A percentile compares a stretch with the other conserved stretches of the same genome.
These are phyloP conservation scores for Picochlorum sp. DNA, from an alignment of 139 green algal genomes.

Conservation along the genomic window DNA sequence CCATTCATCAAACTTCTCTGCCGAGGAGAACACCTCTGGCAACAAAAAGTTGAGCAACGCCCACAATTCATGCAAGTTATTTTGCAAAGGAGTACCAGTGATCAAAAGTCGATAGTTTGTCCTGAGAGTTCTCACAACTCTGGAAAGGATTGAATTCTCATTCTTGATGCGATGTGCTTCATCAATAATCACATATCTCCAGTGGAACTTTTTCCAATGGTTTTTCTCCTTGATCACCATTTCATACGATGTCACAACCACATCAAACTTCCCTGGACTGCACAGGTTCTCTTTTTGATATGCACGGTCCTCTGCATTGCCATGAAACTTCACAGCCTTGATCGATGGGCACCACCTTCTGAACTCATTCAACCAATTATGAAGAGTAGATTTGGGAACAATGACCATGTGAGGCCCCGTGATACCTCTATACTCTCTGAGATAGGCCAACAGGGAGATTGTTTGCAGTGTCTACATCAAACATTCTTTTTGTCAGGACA, in stretches of 20 bases:
- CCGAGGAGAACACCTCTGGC: slow-evolving; percentile 84
- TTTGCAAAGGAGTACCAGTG: slow-evolving; percentile 92
- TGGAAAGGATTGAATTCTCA: slow-evolving; percentile 88
- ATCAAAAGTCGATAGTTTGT: slow-evolving; percentile 97
- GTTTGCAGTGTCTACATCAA: slow-evolving; percentile 82
- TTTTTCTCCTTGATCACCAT: slow-evolving; percentile 99
- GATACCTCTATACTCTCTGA: slow-evolving; percentile 94
- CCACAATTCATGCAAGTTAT: slow-evolving; percentile 94
- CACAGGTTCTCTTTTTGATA: slow-evolving; percentile 58
- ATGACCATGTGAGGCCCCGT: slow-evolving; percentile 94
- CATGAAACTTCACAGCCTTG: slow-evolving; percentile 89
- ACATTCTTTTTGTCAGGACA: too few relatives aligned
- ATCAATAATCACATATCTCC: slow-evolving; percentile 99
- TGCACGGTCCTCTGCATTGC: slow-evolving; percentile 78
- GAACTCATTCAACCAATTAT: slow-evolving; percentile 99
- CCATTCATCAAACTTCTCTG: slow-evolving; percentile 97
- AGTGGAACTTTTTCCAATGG: slow-evolving; percentile 89
- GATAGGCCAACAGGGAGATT: slow-evolving; percentile 93
- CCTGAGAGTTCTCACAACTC: slow-evolving; percentile 74
- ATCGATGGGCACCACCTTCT: slow-evolving; percentile 85
- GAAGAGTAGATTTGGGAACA: slow-evolving; percentile 95
- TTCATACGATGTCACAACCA: slow-evolving; percentile 95
- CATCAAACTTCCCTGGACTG: slow-evolving; percentile 81
- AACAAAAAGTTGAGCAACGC: slow-evolving; percentile 99
- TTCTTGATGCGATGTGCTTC: slow-evolving; percentile 99